phyloP scores from a whole-genome alignment of 2,329 filamentous ascomycete species.

The Phialophora chinensis region DNA sequence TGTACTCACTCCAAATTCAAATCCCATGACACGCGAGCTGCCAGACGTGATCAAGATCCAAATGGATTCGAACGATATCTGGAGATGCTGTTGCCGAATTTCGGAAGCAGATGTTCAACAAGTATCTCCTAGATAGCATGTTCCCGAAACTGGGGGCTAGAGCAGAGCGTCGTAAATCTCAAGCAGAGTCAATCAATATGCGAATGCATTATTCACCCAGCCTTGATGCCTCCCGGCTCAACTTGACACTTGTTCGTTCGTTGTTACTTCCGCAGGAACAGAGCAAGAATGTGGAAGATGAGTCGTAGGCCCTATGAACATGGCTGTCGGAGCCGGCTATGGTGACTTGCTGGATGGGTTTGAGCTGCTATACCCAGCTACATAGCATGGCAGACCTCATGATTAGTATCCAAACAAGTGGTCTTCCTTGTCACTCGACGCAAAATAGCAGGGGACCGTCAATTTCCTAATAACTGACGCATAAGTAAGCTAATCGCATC shows the following conservation, averaged over 20 bases:
- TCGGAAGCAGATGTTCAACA: neutral
- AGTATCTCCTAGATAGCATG: neutral
- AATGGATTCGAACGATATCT: neutral
- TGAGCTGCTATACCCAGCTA: neutral
- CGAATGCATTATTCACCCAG: neutral
- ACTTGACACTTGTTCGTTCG: neutral
- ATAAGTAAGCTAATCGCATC: neutral
- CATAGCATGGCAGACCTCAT: neutral
- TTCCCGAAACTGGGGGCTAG: neutral
- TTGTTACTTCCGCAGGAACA: neutral
- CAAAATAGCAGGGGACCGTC: neutral
- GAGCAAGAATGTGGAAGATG: neutral
- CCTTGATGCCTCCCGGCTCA: neutral
- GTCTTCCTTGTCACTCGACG: neutral
- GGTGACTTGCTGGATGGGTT: neutral
- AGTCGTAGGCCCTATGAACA: neutral
- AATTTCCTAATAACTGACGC: neutral
- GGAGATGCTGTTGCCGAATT: neutral
- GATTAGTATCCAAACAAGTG: neutral
- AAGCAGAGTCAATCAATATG: neutral
- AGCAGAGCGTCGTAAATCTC: neutral
- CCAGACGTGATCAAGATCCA: neutral
- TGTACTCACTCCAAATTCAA: neutral
- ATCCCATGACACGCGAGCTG: neutral
- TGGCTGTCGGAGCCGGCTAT: neutral